These are phyloP conservation scores for Hypoxylon sp. DNA, from an alignment of 2,329 filamentous ascomycete genomes.

Conservation along the genomic window DNA sequence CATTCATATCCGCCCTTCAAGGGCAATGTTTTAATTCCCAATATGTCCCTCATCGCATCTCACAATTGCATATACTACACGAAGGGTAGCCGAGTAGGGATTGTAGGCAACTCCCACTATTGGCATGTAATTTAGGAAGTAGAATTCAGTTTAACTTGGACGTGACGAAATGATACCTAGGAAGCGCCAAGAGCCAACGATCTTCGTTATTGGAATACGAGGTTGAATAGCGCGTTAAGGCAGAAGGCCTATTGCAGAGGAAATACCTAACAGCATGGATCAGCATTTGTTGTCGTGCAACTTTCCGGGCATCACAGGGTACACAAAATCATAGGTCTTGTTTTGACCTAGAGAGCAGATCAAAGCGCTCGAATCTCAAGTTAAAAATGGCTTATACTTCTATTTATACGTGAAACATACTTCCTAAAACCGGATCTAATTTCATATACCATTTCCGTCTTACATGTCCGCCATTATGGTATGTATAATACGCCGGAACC, in stretches of 20 bases:
- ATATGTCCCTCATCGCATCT: neutral
- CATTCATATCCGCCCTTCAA: neutral
- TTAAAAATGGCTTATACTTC: neutral
- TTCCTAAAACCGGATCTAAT: neutral
- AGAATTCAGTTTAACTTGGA: too few species aligned
- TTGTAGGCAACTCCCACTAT: constrained; percentile 20
- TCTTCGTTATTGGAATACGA: too few species aligned
- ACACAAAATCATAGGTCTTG: neutral
- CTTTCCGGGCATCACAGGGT: neutral
- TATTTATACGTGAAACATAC: neutral
- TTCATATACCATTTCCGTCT: neutral
- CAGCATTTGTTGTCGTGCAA: neutral
- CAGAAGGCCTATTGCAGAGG: too few species aligned
- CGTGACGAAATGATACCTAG: too few species aligned
- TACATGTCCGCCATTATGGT: neutral
- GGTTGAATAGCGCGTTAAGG: too few species aligned
- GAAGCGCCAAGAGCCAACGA: too few species aligned
- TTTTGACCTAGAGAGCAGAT: neutral
- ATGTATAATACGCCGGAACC: neutral
- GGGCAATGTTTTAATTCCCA: neutral
- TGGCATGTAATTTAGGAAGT: neutral
- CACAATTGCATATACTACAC: neutral
- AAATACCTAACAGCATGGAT: neutral
- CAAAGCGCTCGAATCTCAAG: neutral
- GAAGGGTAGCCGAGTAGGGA: neutral